A percentile compares a stretch with the other conserved stretches of the same genome.
These are phyloP conservation scores for Trichoderma arundinaceum DNA, from an alignment of 2,329 filamentous ascomycete genomes.

Conservation along the genomic window DNA sequence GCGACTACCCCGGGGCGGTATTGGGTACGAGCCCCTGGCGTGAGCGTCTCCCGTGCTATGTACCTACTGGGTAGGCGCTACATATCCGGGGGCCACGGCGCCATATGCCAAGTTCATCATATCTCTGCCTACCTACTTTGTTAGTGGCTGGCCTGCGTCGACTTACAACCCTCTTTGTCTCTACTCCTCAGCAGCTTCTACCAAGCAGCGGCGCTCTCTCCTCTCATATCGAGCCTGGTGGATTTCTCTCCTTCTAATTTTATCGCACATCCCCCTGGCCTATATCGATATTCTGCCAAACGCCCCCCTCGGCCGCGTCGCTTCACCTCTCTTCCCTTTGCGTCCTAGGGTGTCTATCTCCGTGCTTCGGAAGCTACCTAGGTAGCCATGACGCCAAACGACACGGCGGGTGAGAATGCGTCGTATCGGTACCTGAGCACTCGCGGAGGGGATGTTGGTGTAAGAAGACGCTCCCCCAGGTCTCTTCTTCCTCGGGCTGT, in stretches of 20 bases:
- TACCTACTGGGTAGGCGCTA: slow-evolving; percentile 4
- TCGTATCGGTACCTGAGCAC: slow-evolving; percentile 58
- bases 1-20: not conserved
- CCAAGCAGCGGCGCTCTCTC: slow-evolving; percentile 6
- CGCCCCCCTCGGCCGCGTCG: not conserved
- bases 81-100: not conserved
- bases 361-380: not conserved
- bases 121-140: not conserved
- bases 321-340: not conserved
- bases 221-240: not conserved
- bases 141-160: slow-evolving; percentile 5
- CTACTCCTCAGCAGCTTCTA: slow-evolving; percentile 11
- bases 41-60: not conserved
- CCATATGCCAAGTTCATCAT: slow-evolving; percentile 15
- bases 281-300: not conserved
- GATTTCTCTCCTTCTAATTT: slow-evolving; percentile 8
- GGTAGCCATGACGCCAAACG: slow-evolving; percentile 50
- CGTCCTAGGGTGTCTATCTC: not conserved
- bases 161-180: slow-evolving; percentile 22
- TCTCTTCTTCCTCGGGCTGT: slow-evolving; percentile 10
- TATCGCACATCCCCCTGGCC: not conserved
- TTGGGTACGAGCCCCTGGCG: slow-evolving; percentile 1
- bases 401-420: slow-evolving; percentile 43
- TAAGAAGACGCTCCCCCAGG: slow-evolving; percentile 41
- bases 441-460: slow-evolving; percentile 56